Evolutionary conservation across 1,284 basidiomycete species (phyloP).

Genomic region (Baeospora myosura): DNA sequence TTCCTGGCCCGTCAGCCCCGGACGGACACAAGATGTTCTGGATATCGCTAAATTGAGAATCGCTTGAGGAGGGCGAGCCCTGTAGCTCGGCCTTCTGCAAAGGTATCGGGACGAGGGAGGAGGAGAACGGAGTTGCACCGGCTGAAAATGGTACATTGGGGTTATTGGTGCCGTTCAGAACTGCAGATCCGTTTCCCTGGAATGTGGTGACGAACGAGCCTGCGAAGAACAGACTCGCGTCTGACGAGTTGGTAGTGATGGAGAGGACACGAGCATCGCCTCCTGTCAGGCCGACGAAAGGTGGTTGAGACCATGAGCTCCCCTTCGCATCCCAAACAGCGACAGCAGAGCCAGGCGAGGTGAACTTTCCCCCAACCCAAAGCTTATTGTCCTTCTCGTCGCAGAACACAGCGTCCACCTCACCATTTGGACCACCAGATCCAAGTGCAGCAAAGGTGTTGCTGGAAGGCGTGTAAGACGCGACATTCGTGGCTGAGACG

Average conservation of each 20-base stretch:
- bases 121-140: slow-evolving; percentile 80
- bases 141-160: slow-evolving; percentile 70
- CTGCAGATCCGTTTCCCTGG: slow-evolving; percentile 45
- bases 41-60: slow-evolving; percentile 64
- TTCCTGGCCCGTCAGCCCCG: slow-evolving; percentile 70
- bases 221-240: slow-evolving; percentile 75
- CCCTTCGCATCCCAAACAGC: slow-evolving; percentile 71
- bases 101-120: slow-evolving; percentile 84
- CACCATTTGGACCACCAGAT: slow-evolving; percentile 60
- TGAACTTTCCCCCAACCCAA: slow-evolving; percentile 85
- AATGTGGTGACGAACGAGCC: slow-evolving; percentile 81
- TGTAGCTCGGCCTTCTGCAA: slow-evolving; percentile 58
- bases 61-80: slow-evolving; percentile 63
- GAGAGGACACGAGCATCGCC: slow-evolving; percentile 61
- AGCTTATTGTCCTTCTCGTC: slow-evolving; percentile 65
- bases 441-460: slow-evolving; percentile 55
- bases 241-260: slow-evolving; percentile 71
- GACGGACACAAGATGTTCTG: slow-evolving; percentile 79
- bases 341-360: slow-evolving; percentile 63
- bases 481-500: slow-evolving; percentile 58
- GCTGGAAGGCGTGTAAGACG: slow-evolving; percentile 60
- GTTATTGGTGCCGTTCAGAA: slow-evolving; percentile 60
- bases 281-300: slow-evolving; percentile 80
- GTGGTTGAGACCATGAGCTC: slow-evolving; percentile 65
- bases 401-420: slow-evolving; percentile 76